phyloP scores from a whole-genome alignment of 2,329 filamentous ascomycete species.

The Trichoderma lentiforme region DNA sequence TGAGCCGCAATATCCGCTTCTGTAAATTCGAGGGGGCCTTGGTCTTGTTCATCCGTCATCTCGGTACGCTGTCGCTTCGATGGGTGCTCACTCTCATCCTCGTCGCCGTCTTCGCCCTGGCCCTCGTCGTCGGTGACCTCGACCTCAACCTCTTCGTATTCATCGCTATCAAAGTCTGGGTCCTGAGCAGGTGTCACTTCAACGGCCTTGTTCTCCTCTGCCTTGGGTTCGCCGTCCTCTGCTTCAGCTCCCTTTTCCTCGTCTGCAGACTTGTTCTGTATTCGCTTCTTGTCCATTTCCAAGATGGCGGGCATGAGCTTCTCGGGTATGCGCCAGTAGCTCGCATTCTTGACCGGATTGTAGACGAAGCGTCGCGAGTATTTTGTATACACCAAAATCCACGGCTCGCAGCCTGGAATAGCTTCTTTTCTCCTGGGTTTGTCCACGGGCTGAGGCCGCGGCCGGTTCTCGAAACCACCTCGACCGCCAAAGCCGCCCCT shows the following conservation, averaged over 20 bases:
- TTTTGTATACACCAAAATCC: constrained; percentile 91
- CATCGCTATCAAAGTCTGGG: constrained; percentile 54
- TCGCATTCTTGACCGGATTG: constrained; percentile 80
- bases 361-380: constrained; percentile 86
- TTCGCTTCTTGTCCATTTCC: constrained; percentile 68
- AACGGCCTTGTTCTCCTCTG: background rate
- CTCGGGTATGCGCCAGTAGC: constrained; percentile 91
- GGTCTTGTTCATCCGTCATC: constrained; percentile 43
- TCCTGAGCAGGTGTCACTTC: background rate
- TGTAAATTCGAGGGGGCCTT: constrained; percentile 70
- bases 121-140: constrained; percentile 54
- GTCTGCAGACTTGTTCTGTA: constrained; percentile 52
- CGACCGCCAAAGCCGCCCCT: constrained; percentile 30
- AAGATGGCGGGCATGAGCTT: constrained; percentile 77
- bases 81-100: constrained; percentile 36
- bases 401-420: constrained; percentile 80
- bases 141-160: constrained; percentile 70
- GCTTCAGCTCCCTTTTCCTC: constrained; percentile 11
- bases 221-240: background rate
- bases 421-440: constrained; percentile 74
- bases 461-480: constrained; percentile 55
- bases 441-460: constrained; percentile 68
- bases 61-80: constrained; percentile 62
- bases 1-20: constrained; percentile 95
- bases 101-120: constrained; percentile 28